Evolutionary conservation across 2,329 filamentous ascomycete genomes (phyloP), one percentile per base, ranked within the genome.

Genomic region (Cladophialophora yegresii): DNA sequence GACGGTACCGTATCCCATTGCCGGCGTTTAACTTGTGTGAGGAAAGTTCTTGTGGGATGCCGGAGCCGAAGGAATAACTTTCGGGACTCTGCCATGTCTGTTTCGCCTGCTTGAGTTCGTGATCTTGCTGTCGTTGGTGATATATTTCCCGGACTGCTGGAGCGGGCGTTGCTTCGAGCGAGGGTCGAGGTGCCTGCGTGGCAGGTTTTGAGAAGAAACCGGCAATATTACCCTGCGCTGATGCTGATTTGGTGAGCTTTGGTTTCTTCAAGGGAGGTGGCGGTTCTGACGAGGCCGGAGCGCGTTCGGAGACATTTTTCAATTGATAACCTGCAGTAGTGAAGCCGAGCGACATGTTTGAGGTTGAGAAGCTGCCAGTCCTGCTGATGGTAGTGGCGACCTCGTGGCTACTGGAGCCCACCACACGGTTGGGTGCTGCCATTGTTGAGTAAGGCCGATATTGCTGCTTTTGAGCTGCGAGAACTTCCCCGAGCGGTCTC

Each of bases 331-430:
- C 81, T 2, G 87, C 85, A 9, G 84, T 85, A n/a, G 84, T 85
- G 68, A 91, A 90, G 0, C 85, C 86, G 30, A 77, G 63, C 6
- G 74, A 75, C 30, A 81, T 61, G 30, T 60, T 78, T 4, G 77
- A 71, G 26, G 72, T 70, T 3, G 73, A 74, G 32, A 76, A 77
- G 30, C 71, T 73, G 1, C 69, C 69, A 0, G 82, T 77, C 60
- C 81, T 78, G 53, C 85, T 83, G 85, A 89, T 89, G 0, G 87
- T 89, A 4, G 87, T 89, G 4, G 77, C 71, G 63, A 86, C 84
- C 7, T 78, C 79, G 7, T 78, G 45, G 28, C 36, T 53, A 36
- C 45, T 40, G 8, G 56, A 51, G 12, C 28, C 26, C 10, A 23
- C 32, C n/a, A 26, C 36, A 23, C 9, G n/a, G 13, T 30, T 20